Evolutionary conservation across 345 rosid genomes (phyloP).

Genomic region (Ceriops zippeliana): DNA sequence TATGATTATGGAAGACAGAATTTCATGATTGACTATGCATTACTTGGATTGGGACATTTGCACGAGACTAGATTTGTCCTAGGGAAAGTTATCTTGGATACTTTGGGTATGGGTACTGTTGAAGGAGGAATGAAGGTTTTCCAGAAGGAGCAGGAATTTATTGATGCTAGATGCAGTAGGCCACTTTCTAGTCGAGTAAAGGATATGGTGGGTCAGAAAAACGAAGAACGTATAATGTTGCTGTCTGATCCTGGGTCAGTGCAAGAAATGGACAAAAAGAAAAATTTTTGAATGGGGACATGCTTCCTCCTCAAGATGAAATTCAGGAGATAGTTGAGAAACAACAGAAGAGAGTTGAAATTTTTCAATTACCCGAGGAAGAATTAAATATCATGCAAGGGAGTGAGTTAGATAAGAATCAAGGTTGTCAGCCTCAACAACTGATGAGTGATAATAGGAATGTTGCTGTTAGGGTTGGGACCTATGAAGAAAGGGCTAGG

Average conservation of each 20-base stretch:
- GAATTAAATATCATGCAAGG: background rate
- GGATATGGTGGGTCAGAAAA: conserved; percentile 17
- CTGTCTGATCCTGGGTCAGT: conserved; percentile 14
- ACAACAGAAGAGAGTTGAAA: background rate
- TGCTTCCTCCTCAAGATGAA: background rate
- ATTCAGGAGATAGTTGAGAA: background rate
- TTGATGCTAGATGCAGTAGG: conserved; percentile 9
- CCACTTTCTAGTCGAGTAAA: conserved; percentile 16
- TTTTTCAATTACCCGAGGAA: background rate
- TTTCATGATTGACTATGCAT: conserved; percentile 37
- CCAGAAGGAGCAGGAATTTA: conserved; percentile 11
- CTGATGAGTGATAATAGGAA: background rate
- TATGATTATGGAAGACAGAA: conserved; percentile 30
- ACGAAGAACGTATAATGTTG: conserved; percentile 8
- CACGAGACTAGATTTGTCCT: conserved; percentile 61
- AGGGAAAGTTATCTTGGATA: conserved; percentile 71
- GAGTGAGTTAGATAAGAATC: background rate
- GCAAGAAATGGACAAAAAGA: conserved; percentile 24
- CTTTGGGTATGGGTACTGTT: conserved; percentile 43
- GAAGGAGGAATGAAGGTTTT: conserved; percentile 15
- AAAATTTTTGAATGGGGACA: conserved; percentile 12
- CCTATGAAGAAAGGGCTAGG: background rate
- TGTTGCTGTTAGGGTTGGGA: background rate
- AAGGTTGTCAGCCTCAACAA: background rate
- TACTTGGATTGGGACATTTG: conserved; percentile 56